Evolutionary conservation across 2,329 filamentous ascomycete genomes (phyloP), one percentile per base, ranked within the genome.

Genomic region (Thielaviopsis musarum): DNA sequence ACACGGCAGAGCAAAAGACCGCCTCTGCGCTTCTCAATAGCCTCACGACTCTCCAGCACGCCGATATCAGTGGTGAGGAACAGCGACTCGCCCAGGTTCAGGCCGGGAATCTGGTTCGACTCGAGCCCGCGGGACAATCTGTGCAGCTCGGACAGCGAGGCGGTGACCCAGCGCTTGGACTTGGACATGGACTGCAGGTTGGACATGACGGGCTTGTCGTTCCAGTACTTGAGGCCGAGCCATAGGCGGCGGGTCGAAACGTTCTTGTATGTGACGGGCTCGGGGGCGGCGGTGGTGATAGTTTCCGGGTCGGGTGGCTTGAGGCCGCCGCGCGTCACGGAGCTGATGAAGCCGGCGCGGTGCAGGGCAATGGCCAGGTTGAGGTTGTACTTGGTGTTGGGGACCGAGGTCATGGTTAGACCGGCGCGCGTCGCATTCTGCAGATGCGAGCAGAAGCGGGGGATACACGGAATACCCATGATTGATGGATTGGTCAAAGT

Each of bases 191-290:
- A 70, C 55, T 72, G 70, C 66, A 91, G 77, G 64, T 81, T 77
- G 63, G 75, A 76, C 65, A 96, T 73, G 22, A 95, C 89, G 5
- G 91, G 88, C 70, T 84, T 77, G 68, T 86, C 86, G 65, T 90
- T 83, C 81, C 81, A 88, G 78, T 95, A 95, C 74, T 95, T 95
- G 67, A 95, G 74, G 1, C 89, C 89, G 13, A 96, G 72, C 91
- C 91, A 96, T 64, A 96, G 74, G 62, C 91, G 78, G 68, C 88
- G 79, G 48, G 75, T 78, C 4, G 89, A 80, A 45, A 89, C 81
- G 71, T 94, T 95, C 66, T 75, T 76, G 63, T 76, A 75, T 54
- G 84, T 89, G 60, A 88, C 76, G 15, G 74, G 75, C 63, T 80
- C 79, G 13, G 82, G 75, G 26, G 78, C 70, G 63, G 69, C 63